Percentiles rank a stretch among this genome's conserved stretches.
phyloP scores from a whole-genome alignment of 129 eudicot genomes.

The Tagetes patula region DNA sequence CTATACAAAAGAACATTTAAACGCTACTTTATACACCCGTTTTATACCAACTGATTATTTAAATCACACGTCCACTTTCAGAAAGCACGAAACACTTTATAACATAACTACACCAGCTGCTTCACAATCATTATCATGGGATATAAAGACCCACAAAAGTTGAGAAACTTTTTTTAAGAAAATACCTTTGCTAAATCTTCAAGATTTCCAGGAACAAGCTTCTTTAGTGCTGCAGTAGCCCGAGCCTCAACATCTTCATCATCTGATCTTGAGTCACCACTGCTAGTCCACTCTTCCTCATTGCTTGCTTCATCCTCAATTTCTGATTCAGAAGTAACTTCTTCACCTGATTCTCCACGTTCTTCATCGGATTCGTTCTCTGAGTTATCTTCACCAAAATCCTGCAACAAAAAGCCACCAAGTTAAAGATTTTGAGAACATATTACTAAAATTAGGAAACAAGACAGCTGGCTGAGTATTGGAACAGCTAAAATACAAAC shows the following conservation, averaged over 20 bases:
- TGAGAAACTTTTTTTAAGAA: background rate
- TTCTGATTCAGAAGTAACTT: constrained; percentile 68
- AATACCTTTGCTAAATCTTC: constrained; percentile 87
- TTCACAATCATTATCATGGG: background rate
- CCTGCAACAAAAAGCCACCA: constrained; percentile 41
- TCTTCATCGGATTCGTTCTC: constrained; percentile 84
- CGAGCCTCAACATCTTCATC: constrained; percentile 63
- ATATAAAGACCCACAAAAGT: background rate
- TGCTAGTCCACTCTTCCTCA: constrained; percentile 83
- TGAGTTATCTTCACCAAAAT: constrained; percentile 62
- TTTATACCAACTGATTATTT: background rate
- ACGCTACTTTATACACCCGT: background rate
- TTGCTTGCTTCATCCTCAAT: constrained; percentile 68
- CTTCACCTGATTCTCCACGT: constrained; percentile 62
- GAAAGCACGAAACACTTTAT: background rate
- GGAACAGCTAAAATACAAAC: constrained; percentile 4
- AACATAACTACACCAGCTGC: background rate
- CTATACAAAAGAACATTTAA: background rate
- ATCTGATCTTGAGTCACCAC: constrained; percentile 61
- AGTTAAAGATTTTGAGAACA: background rate
- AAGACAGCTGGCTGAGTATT: background rate
- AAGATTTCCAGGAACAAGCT: constrained; percentile 67
- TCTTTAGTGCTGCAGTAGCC: constrained; percentile 65
- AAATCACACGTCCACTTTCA: background rate
- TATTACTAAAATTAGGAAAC: background rate